A percentile compares a stretch with the other conserved stretches of the same genome.
phyloP scores from a whole-genome alignment of 2,329 filamentous ascomycete genomes.

The Hypoxylon sp. region DNA sequence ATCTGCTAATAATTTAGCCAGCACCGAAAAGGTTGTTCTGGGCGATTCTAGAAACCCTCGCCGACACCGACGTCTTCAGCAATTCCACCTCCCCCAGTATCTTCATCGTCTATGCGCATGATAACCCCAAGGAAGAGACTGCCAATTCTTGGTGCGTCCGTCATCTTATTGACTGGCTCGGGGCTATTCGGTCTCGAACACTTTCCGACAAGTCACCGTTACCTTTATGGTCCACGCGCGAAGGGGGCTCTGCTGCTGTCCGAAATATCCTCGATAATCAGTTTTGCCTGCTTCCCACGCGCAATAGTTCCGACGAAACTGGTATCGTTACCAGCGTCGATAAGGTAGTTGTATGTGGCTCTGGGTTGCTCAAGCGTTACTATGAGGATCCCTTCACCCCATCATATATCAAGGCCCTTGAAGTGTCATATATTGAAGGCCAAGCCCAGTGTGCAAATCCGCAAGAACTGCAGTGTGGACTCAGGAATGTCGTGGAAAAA shows the following conservation, averaged over 20 bases:
- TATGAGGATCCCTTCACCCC: constrained; percentile 16
- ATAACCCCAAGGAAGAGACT: constrained; percentile 5
- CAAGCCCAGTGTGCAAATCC: not conserved
- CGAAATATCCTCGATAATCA: constrained; percentile 25
- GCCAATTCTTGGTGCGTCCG: constrained; percentile 15
- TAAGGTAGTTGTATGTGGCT: constrained; percentile 25
- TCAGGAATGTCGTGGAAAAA: constrained; percentile 10
- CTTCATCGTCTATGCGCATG: constrained; percentile 35
- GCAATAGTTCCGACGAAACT: not conserved
- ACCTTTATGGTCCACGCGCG: not conserved
- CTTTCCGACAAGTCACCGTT: constrained; percentile 18
- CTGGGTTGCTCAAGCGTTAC: constrained; percentile 22
- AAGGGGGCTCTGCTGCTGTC: not conserved
- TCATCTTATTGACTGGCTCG: constrained; percentile 10
- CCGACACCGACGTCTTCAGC: constrained; percentile 15
- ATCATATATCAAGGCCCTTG: constrained; percentile 11
- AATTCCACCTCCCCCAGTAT: constrained; percentile 10
- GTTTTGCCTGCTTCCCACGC: constrained; percentile 13
- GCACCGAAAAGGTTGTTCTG: not conserved
- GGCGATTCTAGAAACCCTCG: not conserved
- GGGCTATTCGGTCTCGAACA: constrained; percentile 1
- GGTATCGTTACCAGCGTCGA: constrained; percentile 1
- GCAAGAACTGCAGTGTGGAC: not conserved
- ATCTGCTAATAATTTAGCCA: not conserved
- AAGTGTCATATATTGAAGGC: constrained; percentile 3